Conservation (phyloP, 2,329 filamentous ascomycete species). For the Fusarium phyllophilum region DNA sequence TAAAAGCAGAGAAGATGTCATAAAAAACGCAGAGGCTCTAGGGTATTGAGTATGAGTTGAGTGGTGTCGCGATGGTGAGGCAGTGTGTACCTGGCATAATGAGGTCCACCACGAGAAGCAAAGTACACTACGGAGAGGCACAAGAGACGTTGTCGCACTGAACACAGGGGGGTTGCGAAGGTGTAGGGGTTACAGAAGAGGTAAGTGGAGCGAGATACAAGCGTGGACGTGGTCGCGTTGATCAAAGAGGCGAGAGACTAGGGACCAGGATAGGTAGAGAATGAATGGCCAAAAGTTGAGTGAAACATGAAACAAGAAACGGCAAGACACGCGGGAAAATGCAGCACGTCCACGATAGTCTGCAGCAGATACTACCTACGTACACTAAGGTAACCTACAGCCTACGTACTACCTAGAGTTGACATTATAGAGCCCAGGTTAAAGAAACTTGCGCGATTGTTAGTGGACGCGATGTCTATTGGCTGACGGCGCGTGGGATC, state of each 20-base stretch:
- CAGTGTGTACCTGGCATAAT: neutral
- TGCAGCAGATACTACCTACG: slow-evolving; percentile 9
- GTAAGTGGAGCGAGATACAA: slow-evolving; percentile 18
- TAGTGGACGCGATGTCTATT: slow-evolving; percentile 29
- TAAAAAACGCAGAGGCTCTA: neutral
- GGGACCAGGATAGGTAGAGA: slow-evolving; percentile 27
- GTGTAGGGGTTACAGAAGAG: slow-evolving; percentile 8
- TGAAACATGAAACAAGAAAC: slow-evolving; percentile 40
- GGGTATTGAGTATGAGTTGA: neutral
- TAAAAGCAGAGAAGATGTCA: neutral
- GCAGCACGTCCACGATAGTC: slow-evolving; percentile 11
- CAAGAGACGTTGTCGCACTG: neutral
- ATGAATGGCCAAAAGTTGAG: slow-evolving; percentile 12
- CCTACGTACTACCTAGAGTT: neutral
- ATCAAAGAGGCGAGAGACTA: slow-evolving; percentile 1
- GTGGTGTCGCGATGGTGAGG: neutral
- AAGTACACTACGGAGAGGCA: slow-evolving; percentile 24
- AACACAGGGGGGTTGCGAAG: neutral
- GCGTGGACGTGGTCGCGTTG: slow-evolving; percentile 15
- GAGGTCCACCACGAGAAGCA: neutral
- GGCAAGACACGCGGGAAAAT: slow-evolving; percentile 16
- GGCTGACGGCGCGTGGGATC: slow-evolving; percentile 28
- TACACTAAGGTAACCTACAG: neutral
- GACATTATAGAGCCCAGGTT: neutral
- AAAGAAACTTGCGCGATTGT: slow-evolving; percentile 5